Evolutionary conservation across 164 flowering plant genomes (phyloP).

Genomic region (Taxillus chinensis): DNA sequence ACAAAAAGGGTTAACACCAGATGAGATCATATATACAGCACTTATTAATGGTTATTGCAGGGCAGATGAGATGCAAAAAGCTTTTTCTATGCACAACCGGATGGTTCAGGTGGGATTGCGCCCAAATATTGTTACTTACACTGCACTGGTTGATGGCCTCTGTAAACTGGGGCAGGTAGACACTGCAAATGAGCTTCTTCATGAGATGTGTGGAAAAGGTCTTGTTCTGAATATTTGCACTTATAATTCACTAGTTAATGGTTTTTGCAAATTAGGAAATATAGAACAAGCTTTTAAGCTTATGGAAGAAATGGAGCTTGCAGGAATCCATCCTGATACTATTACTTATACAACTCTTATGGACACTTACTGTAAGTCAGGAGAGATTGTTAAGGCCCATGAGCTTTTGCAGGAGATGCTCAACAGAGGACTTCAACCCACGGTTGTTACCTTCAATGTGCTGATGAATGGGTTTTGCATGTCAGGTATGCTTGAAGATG

Average conservation of each 20-base stretch:
- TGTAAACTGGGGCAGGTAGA: conserved; percentile 57
- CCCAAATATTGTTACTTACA: conserved; percentile 60
- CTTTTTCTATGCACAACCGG: conserved; percentile 51
- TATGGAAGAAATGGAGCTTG: conserved; percentile 50
- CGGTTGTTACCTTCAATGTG: conserved; percentile 65
- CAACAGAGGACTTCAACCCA: conserved; percentile 45
- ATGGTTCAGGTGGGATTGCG: conserved; percentile 38
- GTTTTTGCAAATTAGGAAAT: conserved; percentile 60
- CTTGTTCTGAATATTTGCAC: conserved; percentile 47
- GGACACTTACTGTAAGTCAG: conserved; percentile 51
- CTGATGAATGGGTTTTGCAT: conserved; percentile 63
- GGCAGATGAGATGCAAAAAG: conserved; percentile 39
- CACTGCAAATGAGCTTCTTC: conserved; percentile 61
- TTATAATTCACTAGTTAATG: conserved; percentile 57
- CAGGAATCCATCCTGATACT: conserved; percentile 43
- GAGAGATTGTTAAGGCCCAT: conserved; percentile 45
- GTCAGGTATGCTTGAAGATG: conserved; percentile 57
- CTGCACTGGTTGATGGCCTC: conserved; percentile 61
- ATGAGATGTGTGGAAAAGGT: conserved; percentile 49
- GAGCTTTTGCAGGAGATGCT: conserved; percentile 47
- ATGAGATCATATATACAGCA: conserved; percentile 54
- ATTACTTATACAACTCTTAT: conserved; percentile 61
- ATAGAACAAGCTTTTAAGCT: conserved; percentile 38
- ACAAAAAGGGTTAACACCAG: conserved; percentile 32
- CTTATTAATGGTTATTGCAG: conserved; percentile 66